Conservation (phyloP, 345 rosid species). For the Clarkia xantiana region DNA sequence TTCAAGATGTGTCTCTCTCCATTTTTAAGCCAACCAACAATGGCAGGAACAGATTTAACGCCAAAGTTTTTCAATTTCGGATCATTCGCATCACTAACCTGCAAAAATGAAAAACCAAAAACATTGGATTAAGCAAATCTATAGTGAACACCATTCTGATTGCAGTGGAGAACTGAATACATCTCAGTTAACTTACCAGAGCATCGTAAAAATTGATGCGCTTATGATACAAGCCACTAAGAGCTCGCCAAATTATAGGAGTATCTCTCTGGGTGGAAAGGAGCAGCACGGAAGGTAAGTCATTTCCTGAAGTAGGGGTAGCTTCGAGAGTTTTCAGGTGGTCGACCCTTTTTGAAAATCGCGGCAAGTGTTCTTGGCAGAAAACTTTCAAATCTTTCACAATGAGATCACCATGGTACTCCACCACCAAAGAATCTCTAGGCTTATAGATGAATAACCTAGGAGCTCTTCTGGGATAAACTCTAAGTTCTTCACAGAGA, state of each 20-base stretch:
- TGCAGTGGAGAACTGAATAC: no score
- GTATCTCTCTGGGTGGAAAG: conserved; percentile 77
- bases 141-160: no score
- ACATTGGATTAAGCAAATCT: no score
- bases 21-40: conserved; percentile 74
- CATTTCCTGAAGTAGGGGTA: conserved; percentile 18
- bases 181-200: conserved; percentile 29
- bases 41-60: conserved; percentile 62
- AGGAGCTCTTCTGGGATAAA: conserved; percentile 37
- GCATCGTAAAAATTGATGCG: conserved; percentile 44
- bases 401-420: conserved; percentile 49
- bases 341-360: conserved; percentile 48
- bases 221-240: conserved; percentile 61
- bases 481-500: conserved; percentile 53
- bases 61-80: conserved; percentile 40
- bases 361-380: conserved; percentile 72
- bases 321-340: conserved; percentile 22
- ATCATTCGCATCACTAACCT: conserved; percentile 61
- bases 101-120: conserved; percentile 2
- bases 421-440: conserved; percentile 50
- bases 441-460: conserved; percentile 55
- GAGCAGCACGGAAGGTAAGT: conserved; percentile 49
- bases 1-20: conserved; percentile 60
- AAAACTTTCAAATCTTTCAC: conserved; percentile 44
- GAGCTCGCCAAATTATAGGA: conserved; percentile 79